Base-by-base conservation (phyloP, 129 eudicot species). In the Mikania micrantha region DNA sequence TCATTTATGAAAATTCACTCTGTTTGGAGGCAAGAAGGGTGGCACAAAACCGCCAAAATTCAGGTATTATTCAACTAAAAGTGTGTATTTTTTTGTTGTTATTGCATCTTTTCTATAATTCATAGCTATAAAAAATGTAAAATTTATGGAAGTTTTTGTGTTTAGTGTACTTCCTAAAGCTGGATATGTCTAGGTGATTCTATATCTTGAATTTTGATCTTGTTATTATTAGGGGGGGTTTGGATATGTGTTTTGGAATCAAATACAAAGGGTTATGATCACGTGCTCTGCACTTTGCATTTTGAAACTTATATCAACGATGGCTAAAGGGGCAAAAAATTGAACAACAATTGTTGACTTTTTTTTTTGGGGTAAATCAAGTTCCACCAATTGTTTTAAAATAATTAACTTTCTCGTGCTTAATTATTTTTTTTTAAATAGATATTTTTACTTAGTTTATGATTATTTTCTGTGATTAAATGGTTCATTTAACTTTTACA, bases 21-120 rank as follows among this genome's bases (percentile, higher is more conserved):
- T 69, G 79, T 40, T 58, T 45, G 29, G 56, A 58, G 54, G 69
- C 74, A 59, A 17, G 35, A 75, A 40, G 39, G 42, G 31, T 21
- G 34, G 54, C 69, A 34, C 34, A 53, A 21, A 36, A 67, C 62
- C 22, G 2, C 62, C 56, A 24, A n/a, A 58, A 44, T 28, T 19
- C 44, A 67, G 74, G 80, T 75, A 67, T 42, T 45, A 22, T 35
- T 53, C 49, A 17, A 42, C 28, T 16, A 7, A 29, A 29, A 38
- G 17, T 41, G 31, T 1, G 2, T 59, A 7, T 15, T 35, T 20
- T 5, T 68, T 21, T 7, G 10, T 21, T 38, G 16, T 62, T 62
- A 19, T 10, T 16, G 16, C 27, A 1, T n/a, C 59, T 3, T 60
- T 31, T 60, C 10, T 34, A 6, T 12, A 27, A 25, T 20, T 24